Base-by-base conservation (phyloP, 106 monocot genomes). In the Xerophyta viscosa region DNA sequence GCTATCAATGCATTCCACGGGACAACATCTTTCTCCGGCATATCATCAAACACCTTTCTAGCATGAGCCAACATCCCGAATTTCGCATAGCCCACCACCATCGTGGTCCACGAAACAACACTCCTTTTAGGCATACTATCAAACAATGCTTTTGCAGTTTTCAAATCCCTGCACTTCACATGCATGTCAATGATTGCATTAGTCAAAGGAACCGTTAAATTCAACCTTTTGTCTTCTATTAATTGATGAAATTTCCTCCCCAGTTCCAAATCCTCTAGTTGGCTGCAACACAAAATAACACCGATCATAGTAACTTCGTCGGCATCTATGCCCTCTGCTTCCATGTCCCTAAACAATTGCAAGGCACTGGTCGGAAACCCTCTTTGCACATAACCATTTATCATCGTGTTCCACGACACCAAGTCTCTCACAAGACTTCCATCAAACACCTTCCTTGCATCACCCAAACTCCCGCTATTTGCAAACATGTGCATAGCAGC, bases 101-200 rank as follows among this genome's bases (percentile, higher is more conserved):
- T 73, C 15, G 83, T 77, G 0, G 83, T 83, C 70, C 77, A 83
- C 25, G 83, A 77, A 20, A 71, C 66, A 26, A 52, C 33, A 0
- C 70, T 77, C 50, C 29, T 69, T 0, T 29, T 63, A 46, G 37
- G 33, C 63, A 77, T 67, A 6, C 28, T 31, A 54, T 72, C 57
- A 58, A 83, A 83, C 36, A 83, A 43, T 11, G 17, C 12, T 4
- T 30, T 27, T 36, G 72, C 83, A 0, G 18, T 53, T 43, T 73
- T 53, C 29, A 83, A 47, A 36, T 70, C 66, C 54, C 73, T 77
- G 27, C 77, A 77, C 27, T 70, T 83, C 8, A 74, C 42, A 31
- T 83, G 73, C 83, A 83, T 83, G 70, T 77, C 77, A 49, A 83
- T 73, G 20, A 83, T 56, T 0, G 73, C 60, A 55, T 83, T 77